Evolutionary conservation across 305 asterid genomes (phyloP), one percentile per base, ranked within the genome.

Genomic region (Fraxinus baroniana): DNA sequence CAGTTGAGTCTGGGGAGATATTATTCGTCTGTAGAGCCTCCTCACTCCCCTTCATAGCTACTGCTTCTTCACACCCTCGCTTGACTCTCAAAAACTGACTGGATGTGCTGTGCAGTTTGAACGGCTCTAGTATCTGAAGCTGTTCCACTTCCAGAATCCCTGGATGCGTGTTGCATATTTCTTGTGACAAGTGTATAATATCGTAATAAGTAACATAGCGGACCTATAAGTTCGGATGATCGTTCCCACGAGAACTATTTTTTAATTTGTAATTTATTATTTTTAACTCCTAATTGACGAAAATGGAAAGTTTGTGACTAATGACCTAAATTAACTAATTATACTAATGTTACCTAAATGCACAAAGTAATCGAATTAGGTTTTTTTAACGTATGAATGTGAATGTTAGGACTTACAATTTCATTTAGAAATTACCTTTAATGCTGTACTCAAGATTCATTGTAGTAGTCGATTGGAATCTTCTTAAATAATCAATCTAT

Each of bases 41-140:
- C 64, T 84, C 79, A 76, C 79, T 82, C 60, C 68, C 52, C 76
- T 37, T 76, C 57, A 24, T 46, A 46, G 57, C 57, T 13, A 44
- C 52, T 44, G 52, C 52, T 15, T 44, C 52, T 44, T 44, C 84
- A 72, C 12, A 86, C 66, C 78, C 80, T 83, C 86, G 85, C 83
- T 86, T 88, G 74, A 66, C n/a, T 5, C 41, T 83, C 84, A 35
- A 74, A 22, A 20, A 82, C 46, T 55, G 78, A 74, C 44, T 77
- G 86, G 9, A 60, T 44, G 13, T 17, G 24, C 35, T 76, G 78
- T 35, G 83, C 79, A 49, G 81, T 66, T 82, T 83, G 83, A 79
- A 79, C 49, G 72, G 85, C 78, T 80, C 80, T 37, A 9, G 76
- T 26, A 73, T 66, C 73, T 41, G 86, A 24, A 44, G 76, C 32